Base-by-base conservation (phyloP, 2,329 filamentous ascomycete genomes). In the Fusarium sambucinum region DNA sequence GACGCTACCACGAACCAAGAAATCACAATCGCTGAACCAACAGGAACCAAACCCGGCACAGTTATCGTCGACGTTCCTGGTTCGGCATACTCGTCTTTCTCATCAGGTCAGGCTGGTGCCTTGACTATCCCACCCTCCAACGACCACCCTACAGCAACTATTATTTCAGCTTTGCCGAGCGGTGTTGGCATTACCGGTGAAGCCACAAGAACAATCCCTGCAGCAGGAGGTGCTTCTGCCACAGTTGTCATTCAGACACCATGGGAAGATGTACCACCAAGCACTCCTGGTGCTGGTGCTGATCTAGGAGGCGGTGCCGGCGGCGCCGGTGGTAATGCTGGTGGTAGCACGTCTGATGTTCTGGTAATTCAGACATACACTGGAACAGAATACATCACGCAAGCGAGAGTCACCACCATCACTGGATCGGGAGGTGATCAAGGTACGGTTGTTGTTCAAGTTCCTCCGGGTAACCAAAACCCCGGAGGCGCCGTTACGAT, bases 191-290 rank as follows among this genome's bases (percentile, higher is more conserved):
- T 66, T 6, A 45, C 46, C 46, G 57, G 61, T 11, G 35, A 51
- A 38, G 48, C 61, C 16, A 69, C 66, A 25, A 57, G 59, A 21
- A 69, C 66, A 4, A 69, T 69, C 45, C 57, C 56, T 16, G 66
- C 66, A 6, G 29, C 37, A 8, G 66, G 61, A 50, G 62, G 64
- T 12, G 45, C 50, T 29, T 67, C 66, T 11, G 66, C 66, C 16
- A 69, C 66, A 25, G 53, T 69, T n/a, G 55, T 69, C 5, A 69
- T 69, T 6, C 66, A 69, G n/a, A 69, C 66, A 12, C 61, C 61
- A 19, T 69, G 66, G 66, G 61, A 53, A 10, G 66, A 69, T 7
- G 51, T 69, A 21, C 61, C 66, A n/a, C 59, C 59, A 44, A 63
- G 53, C 32, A 63, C 60, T 37, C 41, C 59, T 30, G 60, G 42